Conservation (phyloP, 139 green algal genomes). For the Raphidocelis subcapitata region DNA sequence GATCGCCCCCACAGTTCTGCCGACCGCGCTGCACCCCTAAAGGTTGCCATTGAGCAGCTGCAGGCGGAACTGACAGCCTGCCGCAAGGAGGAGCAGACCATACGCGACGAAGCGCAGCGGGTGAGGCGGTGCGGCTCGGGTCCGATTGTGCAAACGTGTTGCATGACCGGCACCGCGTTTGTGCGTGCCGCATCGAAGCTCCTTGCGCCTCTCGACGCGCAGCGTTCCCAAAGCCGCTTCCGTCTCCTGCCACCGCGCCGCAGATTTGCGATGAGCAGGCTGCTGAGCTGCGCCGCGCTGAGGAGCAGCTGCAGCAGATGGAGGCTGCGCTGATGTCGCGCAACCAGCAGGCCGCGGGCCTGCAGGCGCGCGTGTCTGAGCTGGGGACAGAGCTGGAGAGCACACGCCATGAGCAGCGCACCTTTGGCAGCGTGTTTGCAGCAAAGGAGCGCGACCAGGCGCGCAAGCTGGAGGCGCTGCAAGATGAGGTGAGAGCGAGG, state of each 20-base stretch:
- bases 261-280: slow-evolving; percentile 49
- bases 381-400: slow-evolving; percentile 14
- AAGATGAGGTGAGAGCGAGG: slow-evolving; percentile 10
- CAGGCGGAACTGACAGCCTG: slow-evolving; percentile 48
- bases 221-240: no score
- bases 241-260: neutral
- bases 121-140: slow-evolving; percentile 4
- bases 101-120: slow-evolving; percentile 47
- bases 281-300: slow-evolving; percentile 30
- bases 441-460: slow-evolving; percentile 13
- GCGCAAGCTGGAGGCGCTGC: slow-evolving; percentile 8
- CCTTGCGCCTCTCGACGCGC: no score
- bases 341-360: slow-evolving; percentile 3
- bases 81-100: slow-evolving; percentile 38
- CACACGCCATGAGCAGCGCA: slow-evolving; percentile 4
- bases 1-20: no score
- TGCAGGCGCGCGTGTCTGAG: slow-evolving; percentile 22
- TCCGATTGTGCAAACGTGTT: no score
- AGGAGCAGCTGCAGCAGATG: slow-evolving; percentile 35
- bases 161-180: no score
- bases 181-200: no score
- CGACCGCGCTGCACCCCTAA: no score
- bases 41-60: slow-evolving; percentile 61
- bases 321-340: slow-evolving; percentile 31
- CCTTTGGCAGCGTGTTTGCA: slow-evolving; percentile 8